These are phyloP conservation scores for Cylindricascospora bacillispora DNA, from an alignment of 1,139 yeast genomes.

Conservation along the genomic window DNA sequence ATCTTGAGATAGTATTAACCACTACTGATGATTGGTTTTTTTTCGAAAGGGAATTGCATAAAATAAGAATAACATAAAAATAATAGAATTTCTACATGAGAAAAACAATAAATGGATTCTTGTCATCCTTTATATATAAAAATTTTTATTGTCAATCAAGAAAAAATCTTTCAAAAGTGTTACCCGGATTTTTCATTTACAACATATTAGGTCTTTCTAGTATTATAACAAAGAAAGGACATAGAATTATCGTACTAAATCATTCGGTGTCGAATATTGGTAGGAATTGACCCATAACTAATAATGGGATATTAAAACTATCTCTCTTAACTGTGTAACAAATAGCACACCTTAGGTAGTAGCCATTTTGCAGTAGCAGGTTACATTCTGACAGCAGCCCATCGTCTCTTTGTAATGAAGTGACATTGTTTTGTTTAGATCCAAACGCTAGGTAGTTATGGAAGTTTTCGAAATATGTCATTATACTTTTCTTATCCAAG, in stretches of 20 bases:
- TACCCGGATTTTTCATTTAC: no score
- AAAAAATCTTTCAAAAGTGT: no score
- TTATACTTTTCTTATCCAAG: conserved; percentile 71
- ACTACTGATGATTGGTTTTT: conserved; percentile 29
- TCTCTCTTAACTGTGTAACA: conserved; percentile 86
- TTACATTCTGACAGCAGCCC: conserved; percentile 58
- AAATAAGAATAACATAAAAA: conserved; percentile 1
- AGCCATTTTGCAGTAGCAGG: conserved; percentile 33
- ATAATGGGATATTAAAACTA: conserved; percentile 85
- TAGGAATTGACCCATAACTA: conserved; percentile 80
- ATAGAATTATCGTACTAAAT: background rate
- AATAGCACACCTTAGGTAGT: conserved; percentile 44
- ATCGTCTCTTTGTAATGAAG: conserved; percentile 3
- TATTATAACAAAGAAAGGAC: conserved; percentile 4
- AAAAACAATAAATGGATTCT: no score
- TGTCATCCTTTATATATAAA: no score
- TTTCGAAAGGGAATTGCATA: conserved; percentile 5
- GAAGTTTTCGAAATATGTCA: conserved; percentile 73
- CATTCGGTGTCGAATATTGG: conserved; percentile 37
- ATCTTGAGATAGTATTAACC: conserved; percentile 31
- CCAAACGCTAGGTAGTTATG: conserved; percentile 71
- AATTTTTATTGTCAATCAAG: no score
- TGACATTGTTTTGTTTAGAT: conserved; percentile 27
- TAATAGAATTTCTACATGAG: no score
- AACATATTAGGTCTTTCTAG: conserved; percentile 18